These are phyloP conservation scores for Fusarium cicatricum DNA, from an alignment of 2,329 filamentous ascomycete species.

Conservation along the genomic window DNA sequence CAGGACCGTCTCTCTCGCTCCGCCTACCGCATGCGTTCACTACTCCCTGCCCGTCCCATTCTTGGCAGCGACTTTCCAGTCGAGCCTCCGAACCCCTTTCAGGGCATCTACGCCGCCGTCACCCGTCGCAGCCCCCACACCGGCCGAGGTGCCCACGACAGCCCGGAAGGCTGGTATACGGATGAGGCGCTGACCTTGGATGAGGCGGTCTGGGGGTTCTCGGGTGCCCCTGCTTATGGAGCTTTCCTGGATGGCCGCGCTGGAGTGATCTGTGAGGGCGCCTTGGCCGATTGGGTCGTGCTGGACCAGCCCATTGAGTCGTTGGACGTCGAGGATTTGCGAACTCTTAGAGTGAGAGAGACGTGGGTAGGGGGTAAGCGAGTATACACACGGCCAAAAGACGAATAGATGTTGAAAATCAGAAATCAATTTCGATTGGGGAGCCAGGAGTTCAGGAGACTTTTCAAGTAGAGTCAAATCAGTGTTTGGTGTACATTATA, in stretches of 20 bases:
- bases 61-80: constrained; percentile 78
- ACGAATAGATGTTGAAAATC: not conserved
- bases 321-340: constrained; percentile 60
- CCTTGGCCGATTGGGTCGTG: constrained; percentile 76
- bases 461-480: not conserved
- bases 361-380: constrained; percentile 71
- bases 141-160: constrained; percentile 57
- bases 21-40: constrained; percentile 72
- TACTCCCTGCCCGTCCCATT: constrained; percentile 62
- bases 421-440: not conserved
- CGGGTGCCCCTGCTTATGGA: constrained; percentile 64
- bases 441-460: constrained; percentile 1
- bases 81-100: constrained; percentile 72
- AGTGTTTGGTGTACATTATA: no score
- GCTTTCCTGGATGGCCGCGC: constrained; percentile 67
- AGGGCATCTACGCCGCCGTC: constrained; percentile 74
- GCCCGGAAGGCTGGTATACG: constrained; percentile 63
- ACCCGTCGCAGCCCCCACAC: constrained; percentile 67
- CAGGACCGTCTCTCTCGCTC: constrained; percentile 59
- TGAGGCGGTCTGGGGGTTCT: constrained; percentile 70
- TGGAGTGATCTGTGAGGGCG: constrained; percentile 66
- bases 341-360: constrained; percentile 65
- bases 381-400: constrained; percentile 50
- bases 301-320: constrained; percentile 64
- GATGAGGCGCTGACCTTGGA: constrained; percentile 66